Percentiles rank a stretch among this genome's conserved stretches.
Conservation (phyloP, 2,329 filamentous ascomycete genomes). For the Ceratocystiopsis minuta region DNA sequence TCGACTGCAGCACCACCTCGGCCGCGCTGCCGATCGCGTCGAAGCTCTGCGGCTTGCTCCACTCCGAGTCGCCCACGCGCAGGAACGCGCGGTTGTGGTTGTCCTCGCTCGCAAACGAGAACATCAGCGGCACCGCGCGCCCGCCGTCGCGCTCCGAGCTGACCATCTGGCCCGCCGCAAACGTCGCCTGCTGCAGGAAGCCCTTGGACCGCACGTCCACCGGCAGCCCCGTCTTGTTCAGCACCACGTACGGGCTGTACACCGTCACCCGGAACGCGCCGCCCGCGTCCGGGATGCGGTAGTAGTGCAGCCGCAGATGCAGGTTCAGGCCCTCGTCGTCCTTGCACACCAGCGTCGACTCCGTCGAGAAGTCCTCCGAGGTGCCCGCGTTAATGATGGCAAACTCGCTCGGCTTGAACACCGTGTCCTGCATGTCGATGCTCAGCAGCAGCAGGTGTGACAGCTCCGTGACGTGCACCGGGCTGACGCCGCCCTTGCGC, state of each 20-base stretch:
- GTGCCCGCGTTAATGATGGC: slow-evolving; percentile 86
- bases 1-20: slow-evolving; percentile 67
- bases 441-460: slow-evolving; percentile 86
- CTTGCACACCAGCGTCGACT: slow-evolving; percentile 62
- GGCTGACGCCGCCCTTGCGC: slow-evolving; percentile 88
- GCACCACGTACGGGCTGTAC: slow-evolving; percentile 82
- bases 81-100: slow-evolving; percentile 78
- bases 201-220: slow-evolving; percentile 79
- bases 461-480: slow-evolving; percentile 90
- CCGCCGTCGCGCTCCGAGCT: slow-evolving; percentile 11
- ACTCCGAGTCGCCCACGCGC: slow-evolving; percentile 75
- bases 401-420: slow-evolving; percentile 90
- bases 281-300: slow-evolving; percentile 72
- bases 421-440: slow-evolving; percentile 89
- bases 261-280: slow-evolving; percentile 92
- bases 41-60: slow-evolving; percentile 96
- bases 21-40: slow-evolving; percentile 90
- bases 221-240: slow-evolving; percentile 88
- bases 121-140: slow-evolving; percentile 83
- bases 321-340: slow-evolving; percentile 67
- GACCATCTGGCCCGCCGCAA: slow-evolving; percentile 60
- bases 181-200: slow-evolving; percentile 65
- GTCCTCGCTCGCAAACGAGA: slow-evolving; percentile 78
- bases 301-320: slow-evolving; percentile 78
- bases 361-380: slow-evolving; percentile 74